Evolutionary conservation across 331 rosid genomes (phyloP).

Genomic region (Quercus phellos): DNA sequence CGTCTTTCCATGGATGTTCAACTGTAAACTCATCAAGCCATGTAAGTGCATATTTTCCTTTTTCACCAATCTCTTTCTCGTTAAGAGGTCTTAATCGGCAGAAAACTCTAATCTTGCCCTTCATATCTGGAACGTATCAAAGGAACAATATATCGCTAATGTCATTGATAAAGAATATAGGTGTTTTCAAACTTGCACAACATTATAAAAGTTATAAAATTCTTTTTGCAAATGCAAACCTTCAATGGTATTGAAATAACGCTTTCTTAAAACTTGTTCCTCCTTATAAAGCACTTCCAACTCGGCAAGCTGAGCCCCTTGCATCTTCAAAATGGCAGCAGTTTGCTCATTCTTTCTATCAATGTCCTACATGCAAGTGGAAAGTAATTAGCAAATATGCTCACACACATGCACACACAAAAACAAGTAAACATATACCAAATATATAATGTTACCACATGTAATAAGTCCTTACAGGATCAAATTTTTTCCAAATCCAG

Average conservation of each 20-base stretch:
- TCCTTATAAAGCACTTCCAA: constrained; percentile 85
- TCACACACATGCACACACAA: background rate
- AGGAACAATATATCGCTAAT: background rate
- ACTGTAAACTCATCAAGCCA: constrained; percentile 74
- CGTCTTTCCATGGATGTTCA: constrained; percentile 93
- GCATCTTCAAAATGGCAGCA: constrained; percentile 81
- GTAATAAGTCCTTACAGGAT: too few relatives aligned
- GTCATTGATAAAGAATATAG: background rate
- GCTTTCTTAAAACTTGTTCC: constrained; percentile 84
- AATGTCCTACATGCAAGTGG: constrained; percentile 57
- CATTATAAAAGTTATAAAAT: background rate
- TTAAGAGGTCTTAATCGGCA: constrained; percentile 81
- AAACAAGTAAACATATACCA: too few relatives aligned
- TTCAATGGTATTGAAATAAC: constrained; percentile 90
- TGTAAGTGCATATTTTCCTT: constrained; percentile 42
- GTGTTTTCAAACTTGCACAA: background rate
- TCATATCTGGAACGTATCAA: constrained; percentile 70
- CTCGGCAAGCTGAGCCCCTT: constrained; percentile 88
- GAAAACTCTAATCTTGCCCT: constrained; percentile 96
- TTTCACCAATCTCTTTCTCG: constrained; percentile 61
- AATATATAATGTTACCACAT: too few relatives aligned
- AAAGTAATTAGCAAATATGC: constrained; percentile 3
- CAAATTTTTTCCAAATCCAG: too few relatives aligned
- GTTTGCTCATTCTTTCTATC: constrained; percentile 97
- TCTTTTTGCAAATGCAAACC: constrained; percentile 36